These are phyloP conservation scores for Hymenoscyphus infarciens DNA, from an alignment of 2,329 filamentous ascomycete species.

Conservation along the genomic window DNA sequence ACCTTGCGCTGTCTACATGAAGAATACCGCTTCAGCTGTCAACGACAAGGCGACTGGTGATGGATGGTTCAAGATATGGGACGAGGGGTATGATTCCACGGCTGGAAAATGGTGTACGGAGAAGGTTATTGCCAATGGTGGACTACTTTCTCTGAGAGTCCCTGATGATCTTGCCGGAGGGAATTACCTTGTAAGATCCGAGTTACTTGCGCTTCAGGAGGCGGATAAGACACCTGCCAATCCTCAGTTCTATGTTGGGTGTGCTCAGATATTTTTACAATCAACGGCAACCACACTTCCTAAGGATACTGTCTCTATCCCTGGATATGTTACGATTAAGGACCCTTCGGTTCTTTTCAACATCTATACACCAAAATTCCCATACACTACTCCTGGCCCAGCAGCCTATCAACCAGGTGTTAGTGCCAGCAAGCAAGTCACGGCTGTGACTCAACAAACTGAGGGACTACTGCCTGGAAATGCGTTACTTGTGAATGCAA, in stretches of 20 bases:
- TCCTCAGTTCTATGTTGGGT: slow-evolving; percentile 72
- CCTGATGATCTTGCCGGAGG: slow-evolving; percentile 60
- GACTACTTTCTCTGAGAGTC: slow-evolving; percentile 59
- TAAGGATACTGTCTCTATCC: slow-evolving; percentile 57
- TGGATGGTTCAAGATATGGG: slow-evolving; percentile 78
- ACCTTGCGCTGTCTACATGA: slow-evolving; percentile 71
- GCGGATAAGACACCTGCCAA: slow-evolving; percentile 49
- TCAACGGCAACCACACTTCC: slow-evolving; percentile 47
- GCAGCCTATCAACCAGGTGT: slow-evolving; percentile 27
- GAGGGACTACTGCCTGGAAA: slow-evolving; percentile 51
- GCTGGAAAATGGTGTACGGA: slow-evolving; percentile 66
- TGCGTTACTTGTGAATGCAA: slow-evolving; percentile 64
- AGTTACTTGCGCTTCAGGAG: slow-evolving; percentile 66
- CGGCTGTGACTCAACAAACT: slow-evolving; percentile 33
- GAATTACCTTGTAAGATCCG: slow-evolving; percentile 68
- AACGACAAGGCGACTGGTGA: slow-evolving; percentile 52
- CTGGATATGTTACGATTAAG: slow-evolving; percentile 56
- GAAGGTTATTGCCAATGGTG: slow-evolving; percentile 61
- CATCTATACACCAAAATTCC: slow-evolving; percentile 51
- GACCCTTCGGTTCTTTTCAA: slow-evolving; percentile 60
- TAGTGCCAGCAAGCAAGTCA: slow-evolving; percentile 9
- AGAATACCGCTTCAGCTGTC: slow-evolving; percentile 58
- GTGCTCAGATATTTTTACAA: slow-evolving; percentile 65
- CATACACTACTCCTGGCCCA: slow-evolving; percentile 59
- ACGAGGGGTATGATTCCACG: slow-evolving; percentile 59